Base-by-base conservation (phyloP, 2,329 filamentous ascomycete species). In the Ophiostoma montium region DNA sequence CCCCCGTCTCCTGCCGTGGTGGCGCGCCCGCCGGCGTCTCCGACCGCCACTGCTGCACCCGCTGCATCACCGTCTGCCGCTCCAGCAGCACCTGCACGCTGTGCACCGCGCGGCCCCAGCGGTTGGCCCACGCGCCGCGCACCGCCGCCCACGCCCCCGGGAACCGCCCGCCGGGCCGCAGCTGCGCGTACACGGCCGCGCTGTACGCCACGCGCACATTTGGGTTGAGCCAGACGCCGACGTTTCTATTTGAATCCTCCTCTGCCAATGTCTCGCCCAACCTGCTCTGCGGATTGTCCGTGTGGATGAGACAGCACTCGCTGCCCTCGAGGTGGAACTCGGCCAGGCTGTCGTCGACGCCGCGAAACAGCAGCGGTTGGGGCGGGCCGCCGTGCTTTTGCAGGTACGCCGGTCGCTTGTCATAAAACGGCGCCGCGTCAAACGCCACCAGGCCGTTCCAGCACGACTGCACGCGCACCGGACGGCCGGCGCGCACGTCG, bases 251-350 rank as follows among this genome's bases (percentile, higher is more conserved):
- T n/a, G n/a, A n/a, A n/a, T n/a, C n/a, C n/a, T n/a, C n/a, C 31
- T 13, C 41, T 9, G 19, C 16, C n/a, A 12, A 16, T 10, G 13
- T 30, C 16, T 43, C 50, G 43, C 32, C 35, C 33, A 44, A 47
- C 32, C 45, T 18, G 5, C 70, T 71, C 5, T 79, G 63, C 1
- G 75, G 75, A 56, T 86, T 86, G 58, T 86, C 83, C 2, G 77
- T 76, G 59, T 86, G 83, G 49, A 86, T 78, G 47, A 89, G 73
- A 62, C 85, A 89, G 66, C 84, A 88, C 63, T 89, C 84, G 13
- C 78, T 84, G n/a, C 72, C 84, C 62, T 89, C 85, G 23, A 88
- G 68, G 58, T 86, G 82, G 23, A 67, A 58, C 8, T 62, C 58
- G 2, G 76, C 77, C 1, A 90, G 72, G 4, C 70, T 71, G 59